phyloP scores from a whole-genome alignment of 768 basidiomycete species.

The Naganishia vishniacii region DNA sequence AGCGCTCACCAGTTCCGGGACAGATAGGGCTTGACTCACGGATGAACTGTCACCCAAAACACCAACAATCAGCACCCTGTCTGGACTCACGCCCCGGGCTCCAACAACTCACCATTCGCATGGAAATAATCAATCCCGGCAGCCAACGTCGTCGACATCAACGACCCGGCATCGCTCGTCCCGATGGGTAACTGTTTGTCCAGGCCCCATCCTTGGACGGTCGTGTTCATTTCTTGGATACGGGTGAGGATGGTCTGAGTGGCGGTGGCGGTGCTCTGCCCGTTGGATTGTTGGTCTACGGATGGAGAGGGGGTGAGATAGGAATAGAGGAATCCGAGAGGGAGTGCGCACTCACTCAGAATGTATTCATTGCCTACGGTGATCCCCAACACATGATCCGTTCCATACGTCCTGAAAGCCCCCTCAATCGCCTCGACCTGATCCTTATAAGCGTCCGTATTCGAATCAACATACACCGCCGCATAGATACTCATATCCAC shows the following conservation, averaged over 20 bases:
- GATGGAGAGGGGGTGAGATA: background rate
- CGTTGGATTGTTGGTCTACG: slow-evolving; percentile 11
- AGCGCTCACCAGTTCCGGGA: background rate
- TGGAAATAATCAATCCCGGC: slow-evolving; percentile 51
- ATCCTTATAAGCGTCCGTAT: slow-evolving; percentile 62
- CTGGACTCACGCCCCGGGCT: background rate
- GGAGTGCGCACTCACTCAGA: slow-evolving; percentile 4
- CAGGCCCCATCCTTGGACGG: slow-evolving; percentile 55
- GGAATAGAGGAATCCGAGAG: background rate
- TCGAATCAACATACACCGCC: slow-evolving; percentile 55
- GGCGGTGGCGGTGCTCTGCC: slow-evolving; percentile 30
- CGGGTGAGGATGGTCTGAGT: slow-evolving; percentile 63
- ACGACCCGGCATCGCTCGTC: slow-evolving; percentile 77
- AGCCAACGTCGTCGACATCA: slow-evolving; percentile 69
- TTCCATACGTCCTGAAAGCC: slow-evolving; percentile 72
- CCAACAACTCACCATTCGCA: slow-evolving; percentile 59
- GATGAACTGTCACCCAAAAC: slow-evolving; percentile 11
- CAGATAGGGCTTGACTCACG: too few species aligned
- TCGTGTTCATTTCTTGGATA: slow-evolving; percentile 50
- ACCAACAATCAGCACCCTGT: too few species aligned
- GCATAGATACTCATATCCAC: slow-evolving; percentile 71
- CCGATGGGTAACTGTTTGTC: slow-evolving; percentile 65
- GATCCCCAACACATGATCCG: slow-evolving; percentile 62
- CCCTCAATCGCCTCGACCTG: slow-evolving; percentile 65
- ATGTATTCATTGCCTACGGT: slow-evolving; percentile 27